phyloP scores from a whole-genome alignment of 208 protist genomes.

The Leishmania martiniquensis region DNA sequence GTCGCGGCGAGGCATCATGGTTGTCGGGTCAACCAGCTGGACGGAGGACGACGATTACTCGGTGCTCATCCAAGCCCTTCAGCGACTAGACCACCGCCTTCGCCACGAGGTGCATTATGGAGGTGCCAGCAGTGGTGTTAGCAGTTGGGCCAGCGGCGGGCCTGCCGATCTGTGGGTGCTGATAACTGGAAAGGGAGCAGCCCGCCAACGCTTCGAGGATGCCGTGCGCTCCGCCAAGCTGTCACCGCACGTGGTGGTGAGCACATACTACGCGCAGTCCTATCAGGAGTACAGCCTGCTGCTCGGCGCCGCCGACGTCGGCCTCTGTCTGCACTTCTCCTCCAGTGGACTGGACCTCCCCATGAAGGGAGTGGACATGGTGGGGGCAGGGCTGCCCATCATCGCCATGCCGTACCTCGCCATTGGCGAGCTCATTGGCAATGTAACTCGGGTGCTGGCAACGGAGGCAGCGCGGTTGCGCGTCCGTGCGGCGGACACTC shows the following conservation, averaged over 20 bases:
- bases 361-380: conserved; percentile 98
- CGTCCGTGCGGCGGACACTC: background rate
- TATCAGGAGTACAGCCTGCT: conserved; percentile 94
- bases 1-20: conserved; percentile 51
- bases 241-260: conserved; percentile 72
- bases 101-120: conserved; percentile 28
- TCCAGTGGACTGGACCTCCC: conserved; percentile 96
- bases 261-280: conserved; percentile 92
- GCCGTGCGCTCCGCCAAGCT: conserved; percentile 53
- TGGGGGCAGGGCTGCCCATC: conserved; percentile 94
- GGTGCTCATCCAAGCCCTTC: conserved; percentile 92
- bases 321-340: conserved; percentile 95
- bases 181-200: conserved; percentile 77
- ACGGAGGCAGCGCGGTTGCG: conserved; percentile 28
- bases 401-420: conserved; percentile 86
- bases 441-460: conserved; percentile 29
- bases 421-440: conserved; percentile 90
- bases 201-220: conserved; percentile 67
- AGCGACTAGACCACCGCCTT: conserved; percentile 76
- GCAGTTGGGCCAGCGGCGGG: background rate
- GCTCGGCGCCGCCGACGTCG: conserved; percentile 92
- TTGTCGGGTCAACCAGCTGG: conserved; percentile 96
- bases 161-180: conserved; percentile 68
- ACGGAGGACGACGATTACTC: conserved; percentile 97
- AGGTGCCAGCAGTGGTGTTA: conserved; percentile 23